Evolutionary conservation across 352 stramenopile genomes (phyloP), one percentile per base, ranked within the genome.

Genomic region (Phytophthora ramorum): DNA sequence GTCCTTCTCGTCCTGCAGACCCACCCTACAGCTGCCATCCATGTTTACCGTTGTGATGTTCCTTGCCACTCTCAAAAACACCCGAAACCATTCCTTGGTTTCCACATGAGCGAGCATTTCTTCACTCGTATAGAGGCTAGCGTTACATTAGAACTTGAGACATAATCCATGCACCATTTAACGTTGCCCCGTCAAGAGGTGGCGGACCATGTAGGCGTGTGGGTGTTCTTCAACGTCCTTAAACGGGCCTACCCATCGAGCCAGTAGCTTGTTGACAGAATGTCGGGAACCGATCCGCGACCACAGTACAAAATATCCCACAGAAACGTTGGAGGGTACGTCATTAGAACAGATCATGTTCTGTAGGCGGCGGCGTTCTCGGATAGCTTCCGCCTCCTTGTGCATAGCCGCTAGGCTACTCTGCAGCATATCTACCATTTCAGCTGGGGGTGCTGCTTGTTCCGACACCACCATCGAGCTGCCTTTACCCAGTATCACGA

Each of bases 241-340:
- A 13, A 58, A 58, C 4, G 38, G n/a, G 14, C 35, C 26, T 0
- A 58, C 14, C 38, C 38, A 61, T 8, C 26, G 26, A 13, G n/a
- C 41, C 17, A 52, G 24, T 28, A 45, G 41, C 19, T 61, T 52
- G 41, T 51, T 45, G 9, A 14, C 16, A 6, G 28, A 10, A 12
- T 52, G 43, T 7, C 43, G 17, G 8, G 40, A 20, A 24, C 55
- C 43, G 4, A 63, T 26, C 0, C 55, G 55, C 0, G 55, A 63
- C 55, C 55, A 54, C 6, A 49, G 20, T 2, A 54, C 55, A 40
- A 41, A 63, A n/a, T 54, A 43, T 16, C 54, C 32, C 4, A 22
- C 14, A 8, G 41, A 30, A 24, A 61, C 53, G 19, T 53, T 53
- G 28, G 24, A 51, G 4, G 10, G 0, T 1, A 16, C 16, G 1